These are phyloP conservation scores for Scalesia atractyloides DNA, from an alignment of 129 eudicot genomes.

Conservation along the genomic window DNA sequence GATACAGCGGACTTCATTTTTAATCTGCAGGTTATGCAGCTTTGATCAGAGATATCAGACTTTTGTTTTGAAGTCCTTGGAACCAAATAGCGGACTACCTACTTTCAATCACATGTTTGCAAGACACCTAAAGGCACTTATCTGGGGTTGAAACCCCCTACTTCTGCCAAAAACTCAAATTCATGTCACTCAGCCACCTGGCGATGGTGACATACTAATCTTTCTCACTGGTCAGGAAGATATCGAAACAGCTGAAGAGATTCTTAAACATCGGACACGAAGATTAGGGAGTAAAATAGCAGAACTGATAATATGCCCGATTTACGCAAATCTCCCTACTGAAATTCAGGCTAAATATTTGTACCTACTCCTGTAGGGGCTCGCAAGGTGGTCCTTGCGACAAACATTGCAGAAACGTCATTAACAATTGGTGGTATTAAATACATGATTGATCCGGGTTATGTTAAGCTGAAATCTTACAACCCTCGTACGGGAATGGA, in stretches of 20 bases:
- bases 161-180: too few relatives aligned
- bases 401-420: slow-evolving; percentile 96
- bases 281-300: slow-evolving; percentile 92
- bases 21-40: too few relatives aligned
- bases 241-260: slow-evolving; percentile 93
- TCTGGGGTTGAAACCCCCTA: too few relatives aligned
- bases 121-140: too few relatives aligned
- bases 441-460: slow-evolving; percentile 92
- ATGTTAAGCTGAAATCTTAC: slow-evolving; percentile 86
- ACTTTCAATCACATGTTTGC: too few relatives aligned
- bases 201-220: slow-evolving; percentile 84
- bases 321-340: slow-evolving; percentile 92
- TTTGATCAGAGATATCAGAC: too few relatives aligned
- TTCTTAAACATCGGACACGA: slow-evolving; percentile 80
- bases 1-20: too few relatives aligned
- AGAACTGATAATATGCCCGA: slow-evolving; percentile 87
- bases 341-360: slow-evolving; percentile 90
- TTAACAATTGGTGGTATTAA: slow-evolving; percentile 91
- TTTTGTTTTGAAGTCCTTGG: too few relatives aligned
- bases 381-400: slow-evolving; percentile 91
- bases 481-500: slow-evolving; percentile 98
- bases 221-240: slow-evolving; percentile 95
- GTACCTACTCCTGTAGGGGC: slow-evolving; percentile 96
- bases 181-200: slow-evolving; percentile 83
- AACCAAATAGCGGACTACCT: too few relatives aligned